Evolutionary conservation across 1,284 basidiomycete genomes (phyloP), one percentile per base, ranked within the genome.

Genomic region (Moesziomyces aphidis): DNA sequence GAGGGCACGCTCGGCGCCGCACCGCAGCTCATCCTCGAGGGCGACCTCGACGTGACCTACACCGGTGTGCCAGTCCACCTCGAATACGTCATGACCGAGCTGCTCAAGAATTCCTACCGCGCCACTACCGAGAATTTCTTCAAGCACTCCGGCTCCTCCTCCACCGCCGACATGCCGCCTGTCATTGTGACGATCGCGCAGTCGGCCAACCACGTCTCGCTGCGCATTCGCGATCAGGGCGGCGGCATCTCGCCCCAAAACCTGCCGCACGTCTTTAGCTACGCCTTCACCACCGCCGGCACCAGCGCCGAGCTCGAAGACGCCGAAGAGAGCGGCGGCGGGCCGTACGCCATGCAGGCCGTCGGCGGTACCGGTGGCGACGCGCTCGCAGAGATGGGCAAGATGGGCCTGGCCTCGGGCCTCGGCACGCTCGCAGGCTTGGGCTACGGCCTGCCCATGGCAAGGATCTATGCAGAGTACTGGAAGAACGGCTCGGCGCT

Each of bases 11-110:
- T 94, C 8, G 93, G 94, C 10, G 86, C 88, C 1, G 88, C 89
- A 48, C 94, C 93, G 0, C 72, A 77, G 50, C 67, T 70, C 47
- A 58, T 63, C 48, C 50, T 79, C 45, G 61, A 75, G 47, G 71
- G 72, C 42, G 83, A 65, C 70, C 68, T 65, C 31, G 43, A 65
- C 23, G 73, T 61, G 11, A 77, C 73, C 23, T 79, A 65, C 79
- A 93, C 93, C 17, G 94, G 93, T 78, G 90, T 95, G 26, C 92
- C 93, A 4, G 91, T 93, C 0, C 94, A 96, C 81, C 88, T 95
- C 42, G 93, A 94, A 85, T 95, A 95, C 81, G 91, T 94, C 73
- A 86, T 94, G 72, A 86, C 83, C 19, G 85, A 86, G 73, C 71
- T 85, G 24, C 73, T 85, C n/a, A 95, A 95, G 85, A 95, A 95